These are phyloP conservation scores for Myriosclerotinia scirpicola DNA, from an alignment of 2,329 filamentous ascomycete species.

Conservation along the genomic window DNA sequence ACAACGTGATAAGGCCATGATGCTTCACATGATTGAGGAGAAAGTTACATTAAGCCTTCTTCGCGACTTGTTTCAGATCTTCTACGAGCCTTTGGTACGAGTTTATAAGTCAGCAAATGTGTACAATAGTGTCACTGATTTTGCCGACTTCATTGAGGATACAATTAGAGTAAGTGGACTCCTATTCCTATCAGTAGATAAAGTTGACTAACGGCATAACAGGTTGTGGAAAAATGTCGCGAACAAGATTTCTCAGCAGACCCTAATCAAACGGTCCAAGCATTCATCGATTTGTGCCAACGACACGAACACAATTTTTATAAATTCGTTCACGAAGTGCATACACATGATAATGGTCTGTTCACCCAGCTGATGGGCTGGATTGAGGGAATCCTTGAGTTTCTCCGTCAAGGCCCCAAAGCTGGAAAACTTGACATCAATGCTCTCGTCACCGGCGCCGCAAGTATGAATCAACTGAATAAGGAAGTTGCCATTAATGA, in stretches of 20 bases:
- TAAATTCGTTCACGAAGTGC: constrained; percentile 98
- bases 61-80: constrained; percentile 95
- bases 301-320: constrained; percentile 97
- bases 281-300: constrained; percentile 94
- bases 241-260: constrained; percentile 86
- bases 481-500: constrained; percentile 71
- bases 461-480: constrained; percentile 66
- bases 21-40: constrained; percentile 93
- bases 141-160: constrained; percentile 89
- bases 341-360: constrained; percentile 92
- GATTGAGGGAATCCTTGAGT: constrained; percentile 94
- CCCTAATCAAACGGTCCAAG: constrained; percentile 96
- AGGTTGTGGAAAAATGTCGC: constrained; percentile 65
- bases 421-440: constrained; percentile 93
- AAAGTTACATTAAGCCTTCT: constrained; percentile 96
- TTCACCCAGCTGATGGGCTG: constrained; percentile 96
- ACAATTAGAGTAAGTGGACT: constrained; percentile 69
- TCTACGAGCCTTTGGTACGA: constrained; percentile 94
- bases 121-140: constrained; percentile 95
- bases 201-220: constrained; percentile 27
- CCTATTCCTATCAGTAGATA: neutral
- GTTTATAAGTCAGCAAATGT: constrained; percentile 99
- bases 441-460: constrained; percentile 79
- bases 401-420: constrained; percentile 80
- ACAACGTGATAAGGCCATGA: constrained; percentile 94